Percentiles rank a stretch among this genome's conserved stretches.
These are phyloP conservation scores for Spinacia oleracea DNA, from an alignment of 179 eudicot genomes.

Conservation along the genomic window DNA sequence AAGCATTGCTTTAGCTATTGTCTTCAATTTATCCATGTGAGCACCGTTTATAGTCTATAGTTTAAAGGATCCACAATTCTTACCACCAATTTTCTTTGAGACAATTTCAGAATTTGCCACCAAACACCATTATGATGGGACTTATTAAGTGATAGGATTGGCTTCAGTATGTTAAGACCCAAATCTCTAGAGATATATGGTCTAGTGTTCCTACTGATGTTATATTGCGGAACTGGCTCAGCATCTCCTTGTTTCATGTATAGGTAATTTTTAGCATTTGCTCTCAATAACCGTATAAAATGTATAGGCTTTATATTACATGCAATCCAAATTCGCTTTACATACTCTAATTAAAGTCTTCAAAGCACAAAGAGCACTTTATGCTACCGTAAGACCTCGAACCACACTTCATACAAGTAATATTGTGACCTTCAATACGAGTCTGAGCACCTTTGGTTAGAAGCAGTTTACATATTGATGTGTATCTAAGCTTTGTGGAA, in stretches of 20 bases:
- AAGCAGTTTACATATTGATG: background rate
- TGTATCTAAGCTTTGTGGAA: background rate
- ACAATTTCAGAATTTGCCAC: background rate
- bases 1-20: background rate
- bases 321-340: background rate
- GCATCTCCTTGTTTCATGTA: too few species aligned
- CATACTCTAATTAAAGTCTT: background rate
- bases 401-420: background rate
- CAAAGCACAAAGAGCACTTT: background rate
- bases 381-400: background rate
- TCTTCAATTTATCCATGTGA: background rate
- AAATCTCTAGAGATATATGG: too few species aligned
- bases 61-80: background rate
- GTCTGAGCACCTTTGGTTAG: background rate
- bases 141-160: background rate
- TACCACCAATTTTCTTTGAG: background rate
- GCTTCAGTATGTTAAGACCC: too few species aligned
- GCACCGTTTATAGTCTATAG: background rate
- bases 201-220: too few species aligned
- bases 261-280: background rate
- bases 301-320: background rate
- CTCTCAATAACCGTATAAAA: background rate
- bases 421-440: background rate
- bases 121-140: background rate
- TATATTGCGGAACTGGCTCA: too few species aligned